Evolutionary conservation across 352 stramenopile genomes (phyloP).

Genomic region (Phytophthora sp.): DNA sequence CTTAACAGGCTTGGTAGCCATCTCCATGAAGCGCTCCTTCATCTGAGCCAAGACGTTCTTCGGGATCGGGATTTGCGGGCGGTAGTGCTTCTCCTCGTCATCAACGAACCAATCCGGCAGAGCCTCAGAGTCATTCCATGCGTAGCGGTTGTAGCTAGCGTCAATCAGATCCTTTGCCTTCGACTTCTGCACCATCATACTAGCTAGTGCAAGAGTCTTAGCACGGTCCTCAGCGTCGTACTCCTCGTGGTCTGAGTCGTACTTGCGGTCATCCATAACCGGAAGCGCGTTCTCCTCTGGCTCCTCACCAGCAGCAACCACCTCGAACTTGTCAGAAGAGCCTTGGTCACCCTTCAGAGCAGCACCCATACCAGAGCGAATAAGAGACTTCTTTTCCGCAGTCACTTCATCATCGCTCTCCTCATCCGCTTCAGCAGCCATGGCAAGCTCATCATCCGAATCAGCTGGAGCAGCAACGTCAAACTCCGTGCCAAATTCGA

Average conservation of each 20-base stretch:
- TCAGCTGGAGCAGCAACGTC: constrained; percentile 52
- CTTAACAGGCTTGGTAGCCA: constrained; percentile 97
- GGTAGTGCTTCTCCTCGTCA: constrained; percentile 97
- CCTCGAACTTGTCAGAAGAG: constrained; percentile 43
- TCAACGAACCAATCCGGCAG: constrained; percentile 99
- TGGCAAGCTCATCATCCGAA: constrained; percentile 53
- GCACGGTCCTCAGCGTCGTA: constrained; percentile 98
- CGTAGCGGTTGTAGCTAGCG: constrained; percentile 99
- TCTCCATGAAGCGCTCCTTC: constrained; percentile 96
- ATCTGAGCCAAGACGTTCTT: constrained; percentile 98
- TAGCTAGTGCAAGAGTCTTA: constrained; percentile 95
- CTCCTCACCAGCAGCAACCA: constrained; percentile 53
- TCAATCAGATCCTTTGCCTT: constrained; percentile 99
- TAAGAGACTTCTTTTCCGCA: constrained; percentile 81
- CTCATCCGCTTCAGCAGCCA: constrained; percentile 40
- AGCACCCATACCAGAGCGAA: constrained; percentile 86
- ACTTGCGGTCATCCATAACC: constrained; percentile 90
- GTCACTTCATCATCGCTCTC: constrained; percentile 62
- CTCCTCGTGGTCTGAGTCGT: constrained; percentile 96
- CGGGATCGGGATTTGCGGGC: constrained; percentile 97
- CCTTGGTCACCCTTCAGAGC: constrained; percentile 42
- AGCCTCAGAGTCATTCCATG: constrained; percentile 97
- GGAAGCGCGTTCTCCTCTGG: constrained; percentile 53
- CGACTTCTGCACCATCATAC: constrained; percentile 97
- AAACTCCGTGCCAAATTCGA: constrained; percentile 80